Evolutionary conservation across 1,284 basidiomycete species (phyloP), one percentile per base, ranked within the genome.

Genomic region (Ganoderma lucidum): DNA sequence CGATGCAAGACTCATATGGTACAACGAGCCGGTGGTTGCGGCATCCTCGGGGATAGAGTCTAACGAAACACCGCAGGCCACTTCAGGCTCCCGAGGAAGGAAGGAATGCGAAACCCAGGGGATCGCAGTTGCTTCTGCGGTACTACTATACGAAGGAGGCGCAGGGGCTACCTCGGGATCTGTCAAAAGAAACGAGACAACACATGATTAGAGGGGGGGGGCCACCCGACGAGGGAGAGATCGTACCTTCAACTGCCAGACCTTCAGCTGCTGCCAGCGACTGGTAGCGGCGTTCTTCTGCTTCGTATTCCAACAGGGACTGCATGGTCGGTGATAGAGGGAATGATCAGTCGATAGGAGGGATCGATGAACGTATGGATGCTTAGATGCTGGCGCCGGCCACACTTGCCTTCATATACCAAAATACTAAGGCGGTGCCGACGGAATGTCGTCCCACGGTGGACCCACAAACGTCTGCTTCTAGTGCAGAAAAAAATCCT

Each of bases 241-340:
- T 56, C 53, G 8, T 56, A 32, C 53, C 53, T 32, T 56, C 53
- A 17, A 17, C 32, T 19, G 2, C 14, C 28, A 15, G 4, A 19
- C 6, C 56, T n/a, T 39, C 19, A 12, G 35, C 35, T 59, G 5
- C 9, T 5, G 35, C 9, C 35, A 59, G 12, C 3, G 9, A 12
- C 35, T 39, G 56, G 19, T 59, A 59, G 32, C 56, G 56, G 35
- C 35, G 56, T 35, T 59, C 56, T 39, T 23, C 56, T 12, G 56
- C 56, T 59, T 59, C 56, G 35, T 39, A 59, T 39, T 59, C 56
- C 9, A 14, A 12, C 6, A 39, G n/a, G 14, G 56, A n/a, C 56
- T 59, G 56, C 56, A 59, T 59, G 56, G 12, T 3, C 39, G 56
- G 12, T 3, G 3, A 39, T 5, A 15, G 3, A 12, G 17, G 10